Conservation (phyloP, 2,329 filamentous ascomycete genomes). For the Diaporthe humulicola region DNA sequence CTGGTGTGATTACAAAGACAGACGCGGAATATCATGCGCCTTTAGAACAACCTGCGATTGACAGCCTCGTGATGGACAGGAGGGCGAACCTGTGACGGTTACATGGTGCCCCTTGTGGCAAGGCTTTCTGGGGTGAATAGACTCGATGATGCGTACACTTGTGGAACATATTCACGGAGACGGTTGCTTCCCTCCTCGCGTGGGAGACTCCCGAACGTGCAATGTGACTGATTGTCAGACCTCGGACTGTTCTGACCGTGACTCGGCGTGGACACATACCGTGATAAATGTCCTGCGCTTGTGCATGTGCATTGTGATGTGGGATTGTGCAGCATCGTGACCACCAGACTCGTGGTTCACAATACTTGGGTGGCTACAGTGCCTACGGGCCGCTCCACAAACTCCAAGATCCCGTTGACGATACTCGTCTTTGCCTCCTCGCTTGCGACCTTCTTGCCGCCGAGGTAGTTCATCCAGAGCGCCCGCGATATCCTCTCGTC, state of each 20-base stretch:
- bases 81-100: constrained; percentile 33
- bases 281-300: constrained; percentile 41
- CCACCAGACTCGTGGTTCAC: constrained; percentile 42
- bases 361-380: constrained; percentile 86
- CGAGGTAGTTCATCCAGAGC: constrained; percentile 92
- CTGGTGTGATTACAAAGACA: neutral
- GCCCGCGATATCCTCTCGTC: constrained; percentile 87
- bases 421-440: constrained; percentile 85
- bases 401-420: constrained; percentile 87
- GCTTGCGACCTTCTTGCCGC: constrained; percentile 87
- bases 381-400: constrained; percentile 89
- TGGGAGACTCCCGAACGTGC: neutral
- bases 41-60: constrained; percentile 24
- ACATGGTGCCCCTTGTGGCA: neutral
- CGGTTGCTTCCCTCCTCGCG: neutral
- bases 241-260: neutral
- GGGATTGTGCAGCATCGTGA: constrained; percentile 40
- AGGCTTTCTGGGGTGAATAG: neutral
- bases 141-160: neutral
- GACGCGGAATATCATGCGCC: neutral
- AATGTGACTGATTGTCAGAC: constrained; percentile 21
- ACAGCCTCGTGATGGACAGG: constrained; percentile 25
- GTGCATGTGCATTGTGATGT: constrained; percentile 33
- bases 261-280: neutral
- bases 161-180: neutral